Percentiles rank a stretch among this genome's conserved stretches.
phyloP scores from a whole-genome alignment of 2,329 filamentous ascomycete genomes.

The Dendrostoma leiphaemia region DNA sequence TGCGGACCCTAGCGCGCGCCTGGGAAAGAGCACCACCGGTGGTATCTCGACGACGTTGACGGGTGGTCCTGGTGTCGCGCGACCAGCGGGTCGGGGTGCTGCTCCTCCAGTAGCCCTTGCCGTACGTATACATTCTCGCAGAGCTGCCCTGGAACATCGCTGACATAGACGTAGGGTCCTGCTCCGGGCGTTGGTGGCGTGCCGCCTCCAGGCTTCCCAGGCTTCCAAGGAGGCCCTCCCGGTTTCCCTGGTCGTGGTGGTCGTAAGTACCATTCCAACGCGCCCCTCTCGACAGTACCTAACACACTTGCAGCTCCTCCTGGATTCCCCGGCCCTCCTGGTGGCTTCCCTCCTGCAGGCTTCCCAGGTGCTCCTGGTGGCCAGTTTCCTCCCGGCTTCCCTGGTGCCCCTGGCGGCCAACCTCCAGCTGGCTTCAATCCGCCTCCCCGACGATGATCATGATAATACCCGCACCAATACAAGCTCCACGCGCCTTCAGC shows the following conservation, averaged over 20 bases:
- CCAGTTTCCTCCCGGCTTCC: constrained; percentile 43
- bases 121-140: constrained; percentile 43
- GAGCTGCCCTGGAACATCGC: constrained; percentile 3
- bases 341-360: constrained; percentile 44
- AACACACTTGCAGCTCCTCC: constrained; percentile 43
- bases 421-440: constrained; percentile 74
- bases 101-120: constrained; percentile 73
- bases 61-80: constrained; percentile 84
- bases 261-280: constrained; percentile 41
- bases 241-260: constrained; percentile 54
- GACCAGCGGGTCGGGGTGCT: constrained; percentile 83
- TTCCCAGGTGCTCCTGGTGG: constrained; percentile 40
- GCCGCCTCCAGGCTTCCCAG: constrained; percentile 57
- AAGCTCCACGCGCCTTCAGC: constrained; percentile 3
- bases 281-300: constrained; percentile 30
- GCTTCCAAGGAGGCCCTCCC: constrained; percentile 51
- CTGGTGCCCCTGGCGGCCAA: constrained; percentile 42
- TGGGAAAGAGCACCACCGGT: constrained; percentile 73
- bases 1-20: constrained; percentile 84
- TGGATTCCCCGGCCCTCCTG: constrained; percentile 40
- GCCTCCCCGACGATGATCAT: constrained; percentile 57
- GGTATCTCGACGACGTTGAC: constrained; percentile 69
- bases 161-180: constrained; percentile 56
- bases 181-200: constrained; percentile 78
- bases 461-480: constrained; percentile 14